Conservation (phyloP, 768 basidiomycete species). For the Trametes gibbosa region DNA sequence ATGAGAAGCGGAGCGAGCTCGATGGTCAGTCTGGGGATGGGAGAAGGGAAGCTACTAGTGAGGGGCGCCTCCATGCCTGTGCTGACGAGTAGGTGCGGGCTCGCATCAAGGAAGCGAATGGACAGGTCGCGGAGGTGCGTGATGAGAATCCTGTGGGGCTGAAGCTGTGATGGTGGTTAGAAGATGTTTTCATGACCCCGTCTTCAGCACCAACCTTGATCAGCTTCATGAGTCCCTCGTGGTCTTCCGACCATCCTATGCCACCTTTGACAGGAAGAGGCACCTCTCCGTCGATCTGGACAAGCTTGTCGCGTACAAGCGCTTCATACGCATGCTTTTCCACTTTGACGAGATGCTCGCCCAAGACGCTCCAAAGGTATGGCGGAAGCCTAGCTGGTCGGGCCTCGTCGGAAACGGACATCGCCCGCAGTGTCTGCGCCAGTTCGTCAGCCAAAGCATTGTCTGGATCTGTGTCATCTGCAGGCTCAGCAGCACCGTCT, state of each 20-base stretch:
- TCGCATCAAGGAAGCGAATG: constrained; percentile 73
- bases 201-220: constrained; percentile 49
- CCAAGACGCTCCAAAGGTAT: constrained; percentile 39
- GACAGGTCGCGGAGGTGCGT: constrained; percentile 62
- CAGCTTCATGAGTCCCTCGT: constrained; percentile 47
- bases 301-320: constrained; percentile 34
- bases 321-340: constrained; percentile 46
- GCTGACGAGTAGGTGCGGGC: constrained; percentile 59
- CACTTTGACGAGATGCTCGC: constrained; percentile 45
- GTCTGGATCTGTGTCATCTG: constrained; percentile 6
- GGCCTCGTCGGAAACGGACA: constrained; percentile 40
- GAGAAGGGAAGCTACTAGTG: constrained; percentile 61
- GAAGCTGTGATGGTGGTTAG: constrained; percentile 40
- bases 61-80: constrained; percentile 45
- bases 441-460: constrained; percentile 37
- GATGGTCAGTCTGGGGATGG: constrained; percentile 59
- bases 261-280: constrained; percentile 41
- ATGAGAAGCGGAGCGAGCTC: constrained; percentile 50
- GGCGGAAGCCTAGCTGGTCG: constrained; percentile 35
- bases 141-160: constrained; percentile 61
- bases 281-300: constrained; percentile 6
- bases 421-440: constrained; percentile 38
- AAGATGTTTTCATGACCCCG: neutral
- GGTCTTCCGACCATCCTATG: constrained; percentile 53
- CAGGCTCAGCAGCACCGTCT: neutral